A percentile compares a stretch with the other conserved stretches of the same genome.
Evolutionary conservation across 2,329 filamentous ascomycete species (phyloP).

Genomic region (Trichoderma oligosporum): DNA sequence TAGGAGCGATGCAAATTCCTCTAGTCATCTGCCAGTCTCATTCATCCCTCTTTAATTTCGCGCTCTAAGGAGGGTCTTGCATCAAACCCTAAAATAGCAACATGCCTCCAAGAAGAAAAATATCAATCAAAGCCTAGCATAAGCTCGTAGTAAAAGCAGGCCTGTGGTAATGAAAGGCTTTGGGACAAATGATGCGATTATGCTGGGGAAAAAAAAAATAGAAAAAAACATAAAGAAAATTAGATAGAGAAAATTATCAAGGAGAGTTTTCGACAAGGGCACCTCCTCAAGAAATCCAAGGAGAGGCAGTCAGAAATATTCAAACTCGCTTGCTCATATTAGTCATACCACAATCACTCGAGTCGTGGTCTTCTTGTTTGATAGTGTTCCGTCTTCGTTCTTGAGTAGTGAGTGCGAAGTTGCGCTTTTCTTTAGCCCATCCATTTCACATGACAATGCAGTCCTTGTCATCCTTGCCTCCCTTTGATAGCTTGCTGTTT

Average conservation of each 20-base stretch:
- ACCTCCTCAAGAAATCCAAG: not conserved
- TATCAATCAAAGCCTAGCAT: conserved; percentile 7
- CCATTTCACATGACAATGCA: conserved; percentile 53
- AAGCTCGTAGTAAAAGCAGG: not conserved
- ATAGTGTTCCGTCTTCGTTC: not conserved
- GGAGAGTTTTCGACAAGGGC: not conserved
- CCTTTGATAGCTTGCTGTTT: conserved; percentile 50
- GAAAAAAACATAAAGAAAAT: not conserved
- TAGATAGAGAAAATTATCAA: not conserved
- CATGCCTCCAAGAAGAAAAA: conserved; percentile 2
- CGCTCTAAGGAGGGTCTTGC: not conserved
- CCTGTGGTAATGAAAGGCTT: not conserved
- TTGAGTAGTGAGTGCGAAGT: not conserved
- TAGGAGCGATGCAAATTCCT: not conserved
- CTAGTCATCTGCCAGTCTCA: not conserved
- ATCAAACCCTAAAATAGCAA: not conserved
- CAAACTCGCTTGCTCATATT: conserved; percentile 16
- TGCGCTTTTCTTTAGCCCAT: not conserved
- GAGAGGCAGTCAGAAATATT: not conserved
- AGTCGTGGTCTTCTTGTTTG: conserved; percentile 1
- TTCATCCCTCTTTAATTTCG: not conserved
- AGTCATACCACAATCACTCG: not conserved
- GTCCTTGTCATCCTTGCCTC: conserved; percentile 50
- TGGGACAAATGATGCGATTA: not conserved
- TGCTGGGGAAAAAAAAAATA: conserved; percentile 1